Evolutionary conservation across 805 yeast genomes (phyloP), one percentile per base, ranked within the genome.

Genomic region (Pichia nakasei): DNA sequence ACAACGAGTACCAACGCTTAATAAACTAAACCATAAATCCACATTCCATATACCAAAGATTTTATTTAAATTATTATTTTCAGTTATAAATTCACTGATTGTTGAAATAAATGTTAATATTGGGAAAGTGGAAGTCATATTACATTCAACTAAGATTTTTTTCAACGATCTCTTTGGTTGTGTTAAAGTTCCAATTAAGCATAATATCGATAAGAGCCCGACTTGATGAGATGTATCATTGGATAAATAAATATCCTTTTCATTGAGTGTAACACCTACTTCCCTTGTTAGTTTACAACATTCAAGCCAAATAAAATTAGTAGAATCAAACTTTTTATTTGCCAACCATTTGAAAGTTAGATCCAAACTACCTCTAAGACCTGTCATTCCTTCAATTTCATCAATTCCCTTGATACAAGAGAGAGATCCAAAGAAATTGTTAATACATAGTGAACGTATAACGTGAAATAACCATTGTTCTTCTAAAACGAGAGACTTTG

Each of bases 391-490:
- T 27, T 44, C 47, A 34, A 49, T 47, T 38, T 49, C 52, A 13
- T 60, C 21, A 67, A 56, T 1, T 59, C 56, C 39, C 63, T 63
- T 39, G 5, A 45, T 37, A 21, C 38, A 38, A 7, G 45, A 39
- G 15, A 49, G 27, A n/a, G 38, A 36, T 18, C 52, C 52, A 42
- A 52, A 51, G 22, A 52, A 46, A 31, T 51, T 48, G 19, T 22
- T 31, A 5, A 37, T 43, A 22, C 32, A 48, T 6, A 52, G 20
- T 8, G 47, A 36, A 33, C 41, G 42, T 5, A 50, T 35, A 27
- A 47, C 45, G 9, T 24, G 24, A 3, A 52, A 18, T 9, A 52
- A 18, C 43, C 46, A 41, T 19, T 46, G 46, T 22, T 66, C 66
- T 48, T 69, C 68, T 37, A 65, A 56, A 12, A 38, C 17, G 9